phyloP scores from a whole-genome alignment of 2,329 filamentous ascomycete species.

The Plenodomus tracheiphilus region DNA sequence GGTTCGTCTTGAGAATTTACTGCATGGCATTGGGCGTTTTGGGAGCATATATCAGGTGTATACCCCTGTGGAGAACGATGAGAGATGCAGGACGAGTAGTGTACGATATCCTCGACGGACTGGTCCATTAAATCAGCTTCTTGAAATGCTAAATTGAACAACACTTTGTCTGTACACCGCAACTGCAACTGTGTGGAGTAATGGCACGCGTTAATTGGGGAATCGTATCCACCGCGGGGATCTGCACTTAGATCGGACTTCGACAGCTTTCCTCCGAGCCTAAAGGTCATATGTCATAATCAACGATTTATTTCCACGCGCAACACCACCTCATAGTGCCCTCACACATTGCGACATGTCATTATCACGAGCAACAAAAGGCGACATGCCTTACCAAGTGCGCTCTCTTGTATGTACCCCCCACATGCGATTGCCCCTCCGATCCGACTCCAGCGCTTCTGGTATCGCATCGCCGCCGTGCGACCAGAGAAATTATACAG shows the following conservation, averaged over 20 bases:
- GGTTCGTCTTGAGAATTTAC: neutral
- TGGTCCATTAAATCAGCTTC: neutral
- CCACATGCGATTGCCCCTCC: neutral
- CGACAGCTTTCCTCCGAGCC: constrained; percentile 32
- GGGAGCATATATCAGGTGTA: constrained; percentile 2
- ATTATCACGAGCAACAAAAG: constrained; percentile 39
- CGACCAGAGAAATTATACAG: neutral
- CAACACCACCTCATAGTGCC: constrained; percentile 28
- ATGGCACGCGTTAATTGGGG: neutral
- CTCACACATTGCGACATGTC: constrained; percentile 32
- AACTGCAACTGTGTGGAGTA: neutral
- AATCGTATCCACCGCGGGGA: neutral
- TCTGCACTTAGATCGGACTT: constrained; percentile 28
- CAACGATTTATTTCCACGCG: constrained; percentile 38
- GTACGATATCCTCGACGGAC: neutral
- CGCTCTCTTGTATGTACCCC: constrained; percentile 43
- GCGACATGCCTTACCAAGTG: constrained; percentile 45
- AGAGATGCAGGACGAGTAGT: neutral
- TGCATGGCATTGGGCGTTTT: constrained; percentile 13
- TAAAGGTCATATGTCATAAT: constrained; percentile 41
- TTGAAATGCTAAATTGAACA: neutral
- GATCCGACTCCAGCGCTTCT: neutral
- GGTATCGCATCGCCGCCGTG: neutral
- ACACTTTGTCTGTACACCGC: neutral
- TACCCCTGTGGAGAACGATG: neutral